phyloP scores from a whole-genome alignment of 768 basidiomycete species.

The Mrakia gelida region DNA sequence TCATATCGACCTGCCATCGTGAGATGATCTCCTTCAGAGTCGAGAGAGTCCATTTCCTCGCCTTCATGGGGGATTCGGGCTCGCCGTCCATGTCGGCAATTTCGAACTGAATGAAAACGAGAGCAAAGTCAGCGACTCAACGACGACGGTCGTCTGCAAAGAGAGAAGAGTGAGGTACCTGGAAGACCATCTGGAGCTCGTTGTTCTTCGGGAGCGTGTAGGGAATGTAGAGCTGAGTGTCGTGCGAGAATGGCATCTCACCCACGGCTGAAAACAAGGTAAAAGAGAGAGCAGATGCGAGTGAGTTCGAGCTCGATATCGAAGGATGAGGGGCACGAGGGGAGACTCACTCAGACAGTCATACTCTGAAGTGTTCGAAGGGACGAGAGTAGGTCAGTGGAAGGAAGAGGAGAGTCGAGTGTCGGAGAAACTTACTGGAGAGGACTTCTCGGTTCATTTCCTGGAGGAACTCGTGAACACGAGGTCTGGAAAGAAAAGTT shows the following conservation, averaged over 20 bases:
- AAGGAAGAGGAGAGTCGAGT: neutral
- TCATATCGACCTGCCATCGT: conserved; percentile 58
- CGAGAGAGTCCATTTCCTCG: conserved; percentile 53
- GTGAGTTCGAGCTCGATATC: neutral
- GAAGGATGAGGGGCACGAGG: neutral
- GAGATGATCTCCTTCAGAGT: conserved; percentile 52
- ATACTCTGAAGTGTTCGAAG: neutral
- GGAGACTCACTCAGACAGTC: neutral
- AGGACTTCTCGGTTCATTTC: conserved; percentile 64
- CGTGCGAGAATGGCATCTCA: conserved; percentile 41
- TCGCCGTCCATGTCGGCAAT: conserved; percentile 56
- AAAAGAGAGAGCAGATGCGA: too few species aligned
- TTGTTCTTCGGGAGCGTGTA: conserved; percentile 59
- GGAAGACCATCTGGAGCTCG: conserved; percentile 43
- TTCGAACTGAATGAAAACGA: conserved; percentile 34
- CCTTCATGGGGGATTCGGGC: conserved; percentile 46
- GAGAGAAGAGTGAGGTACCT: too few species aligned
- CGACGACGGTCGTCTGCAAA: too few species aligned
- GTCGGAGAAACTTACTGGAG: conserved; percentile 50
- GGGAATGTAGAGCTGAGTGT: conserved; percentile 51
- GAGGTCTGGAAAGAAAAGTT: conserved; percentile 49
- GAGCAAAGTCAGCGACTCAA: too few species aligned
- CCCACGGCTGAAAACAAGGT: conserved; percentile 39
- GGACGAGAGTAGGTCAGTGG: neutral
- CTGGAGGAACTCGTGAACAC: conserved; percentile 62